A percentile compares a stretch with the other conserved stretches of the same genome.
Evolutionary conservation across 352 stramenopile species (phyloP).

Genomic region (Pythium rhizo-oryzae): DNA sequence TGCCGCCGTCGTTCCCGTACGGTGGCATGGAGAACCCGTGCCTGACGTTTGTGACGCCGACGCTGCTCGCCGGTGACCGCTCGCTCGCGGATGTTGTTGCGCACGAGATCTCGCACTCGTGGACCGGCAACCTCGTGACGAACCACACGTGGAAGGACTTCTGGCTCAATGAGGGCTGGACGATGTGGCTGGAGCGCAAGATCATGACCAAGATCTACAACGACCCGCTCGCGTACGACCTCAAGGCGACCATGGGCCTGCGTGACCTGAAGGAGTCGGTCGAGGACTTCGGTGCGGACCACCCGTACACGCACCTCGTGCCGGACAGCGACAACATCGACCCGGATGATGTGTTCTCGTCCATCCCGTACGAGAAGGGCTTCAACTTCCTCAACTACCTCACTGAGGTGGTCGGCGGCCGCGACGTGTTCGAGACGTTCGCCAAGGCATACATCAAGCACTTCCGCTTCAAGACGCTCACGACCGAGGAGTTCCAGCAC

Average conservation of each 20-base stretch:
- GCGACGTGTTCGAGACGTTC: slow-evolving; percentile 57
- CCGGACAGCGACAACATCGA: slow-evolving; percentile 79
- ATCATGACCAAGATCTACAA: slow-evolving; percentile 41
- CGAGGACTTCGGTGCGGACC: slow-evolving; percentile 33
- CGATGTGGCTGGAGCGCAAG: slow-evolving; percentile 95
- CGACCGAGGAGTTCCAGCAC: slow-evolving; percentile 56
- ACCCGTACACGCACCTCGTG: slow-evolving; percentile 73
- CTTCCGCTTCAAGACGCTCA: slow-evolving; percentile 83
- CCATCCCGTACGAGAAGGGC: slow-evolving; percentile 84
- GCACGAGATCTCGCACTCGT: slow-evolving; percentile 66
- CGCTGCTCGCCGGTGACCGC: slow-evolving; percentile 93
- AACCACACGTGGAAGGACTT: slow-evolving; percentile 97
- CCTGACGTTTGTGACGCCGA: slow-evolving; percentile 97
- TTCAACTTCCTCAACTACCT: slow-evolving; percentile 49
- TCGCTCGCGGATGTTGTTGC: slow-evolving; percentile 96
- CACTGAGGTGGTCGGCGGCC: slow-evolving; percentile 33
- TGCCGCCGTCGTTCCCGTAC: slow-evolving; percentile 93
- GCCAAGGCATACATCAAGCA: slow-evolving; percentile 84
- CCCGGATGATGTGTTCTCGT: slow-evolving; percentile 90
- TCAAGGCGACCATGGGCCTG: slow-evolving; percentile 32
- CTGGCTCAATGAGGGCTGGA: slow-evolving; percentile 99
- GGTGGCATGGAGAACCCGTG: slow-evolving; percentile 98
- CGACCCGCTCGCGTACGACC: slow-evolving; percentile 16
- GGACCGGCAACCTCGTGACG: slow-evolving; percentile 51
- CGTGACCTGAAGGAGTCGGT: slow-evolving; percentile 29